Percentiles rank a stretch among this genome's conserved stretches.
phyloP scores from a whole-genome alignment of 139 green algal genomes.

The Haematococcus sp. region DNA sequence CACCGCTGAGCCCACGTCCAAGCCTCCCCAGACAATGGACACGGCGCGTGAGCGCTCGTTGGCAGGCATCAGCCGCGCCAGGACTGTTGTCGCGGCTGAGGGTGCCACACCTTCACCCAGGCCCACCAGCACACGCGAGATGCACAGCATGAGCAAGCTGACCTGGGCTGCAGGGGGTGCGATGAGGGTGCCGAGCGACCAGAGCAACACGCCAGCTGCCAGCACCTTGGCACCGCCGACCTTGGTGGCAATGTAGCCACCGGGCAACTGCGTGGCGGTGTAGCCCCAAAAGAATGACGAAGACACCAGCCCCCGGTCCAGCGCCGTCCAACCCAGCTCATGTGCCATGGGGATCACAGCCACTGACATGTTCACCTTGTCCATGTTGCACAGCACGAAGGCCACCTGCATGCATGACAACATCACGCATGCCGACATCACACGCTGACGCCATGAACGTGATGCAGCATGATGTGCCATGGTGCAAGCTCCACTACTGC shows the following conservation, averaged over 20 bases:
- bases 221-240: slow-evolving; percentile 81
- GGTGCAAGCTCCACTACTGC: neutral
- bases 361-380: slow-evolving; percentile 99
- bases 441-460: neutral
- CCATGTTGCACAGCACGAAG: slow-evolving; percentile 93
- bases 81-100: slow-evolving; percentile 87
- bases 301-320: slow-evolving; percentile 87
- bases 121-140: slow-evolving; percentile 84
- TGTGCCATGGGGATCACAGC: slow-evolving; percentile 97
- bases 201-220: slow-evolving; percentile 82
- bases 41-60: slow-evolving; percentile 80
- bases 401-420: slow-evolving; percentile 59
- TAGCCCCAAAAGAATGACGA: slow-evolving; percentile 99
- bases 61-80: slow-evolving; percentile 61
- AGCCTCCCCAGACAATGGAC: slow-evolving; percentile 87
- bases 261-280: slow-evolving; percentile 87
- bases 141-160: slow-evolving; percentile 78
- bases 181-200: slow-evolving; percentile 88
- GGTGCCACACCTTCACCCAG: slow-evolving; percentile 95
- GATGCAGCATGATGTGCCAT: neutral
- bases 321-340: slow-evolving; percentile 89
- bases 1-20: slow-evolving; percentile 86
- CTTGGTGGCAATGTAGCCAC: slow-evolving; percentile 87
- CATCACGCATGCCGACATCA: too few relatives aligned
- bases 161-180: slow-evolving; percentile 76